phyloP scores from a whole-genome alignment of 345 rosid species.

The Litchi chinensis region DNA sequence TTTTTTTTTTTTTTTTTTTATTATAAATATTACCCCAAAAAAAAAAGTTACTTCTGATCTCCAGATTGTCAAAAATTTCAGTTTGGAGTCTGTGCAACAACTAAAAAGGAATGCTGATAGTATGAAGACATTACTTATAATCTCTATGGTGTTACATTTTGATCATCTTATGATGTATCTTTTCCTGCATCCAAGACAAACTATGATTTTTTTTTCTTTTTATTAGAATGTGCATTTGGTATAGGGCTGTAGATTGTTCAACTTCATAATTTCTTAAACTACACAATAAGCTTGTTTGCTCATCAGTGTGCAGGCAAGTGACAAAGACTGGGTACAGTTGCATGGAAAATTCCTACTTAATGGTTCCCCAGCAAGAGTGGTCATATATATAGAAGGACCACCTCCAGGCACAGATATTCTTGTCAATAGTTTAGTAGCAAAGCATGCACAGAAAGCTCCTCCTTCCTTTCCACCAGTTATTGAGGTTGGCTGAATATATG shows the following conservation, averaged over 20 bases:
- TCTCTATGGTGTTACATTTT: not conserved
- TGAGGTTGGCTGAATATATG: constrained; percentile 46
- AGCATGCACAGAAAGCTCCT: constrained; percentile 69
- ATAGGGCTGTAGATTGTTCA: not conserved
- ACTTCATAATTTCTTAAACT: not conserved
- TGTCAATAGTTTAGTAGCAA: constrained; percentile 62
- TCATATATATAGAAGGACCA: constrained; percentile 91
- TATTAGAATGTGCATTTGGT: not conserved
- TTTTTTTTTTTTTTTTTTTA: not conserved
- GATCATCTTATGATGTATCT: not conserved
- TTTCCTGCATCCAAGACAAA: not conserved
- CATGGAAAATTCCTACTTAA: constrained; percentile 89
- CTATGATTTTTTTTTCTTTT: not conserved
- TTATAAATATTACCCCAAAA: not conserved
- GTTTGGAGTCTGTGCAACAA: not conserved
- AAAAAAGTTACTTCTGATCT: not conserved
- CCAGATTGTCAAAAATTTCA: not conserved
- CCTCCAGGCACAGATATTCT: constrained; percentile 88
- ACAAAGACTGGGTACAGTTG: constrained; percentile 73
- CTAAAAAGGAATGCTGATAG: not conserved
- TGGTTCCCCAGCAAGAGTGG: constrained; percentile 70
- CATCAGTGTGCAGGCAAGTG: constrained; percentile 72
- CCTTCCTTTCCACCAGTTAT: constrained; percentile 66
- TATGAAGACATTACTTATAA: not conserved
- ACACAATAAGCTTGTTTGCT: constrained; percentile 11